phyloP scores from a whole-genome alignment of 108 stramenopile genomes.

The Fistulifera pelliculosa region DNA sequence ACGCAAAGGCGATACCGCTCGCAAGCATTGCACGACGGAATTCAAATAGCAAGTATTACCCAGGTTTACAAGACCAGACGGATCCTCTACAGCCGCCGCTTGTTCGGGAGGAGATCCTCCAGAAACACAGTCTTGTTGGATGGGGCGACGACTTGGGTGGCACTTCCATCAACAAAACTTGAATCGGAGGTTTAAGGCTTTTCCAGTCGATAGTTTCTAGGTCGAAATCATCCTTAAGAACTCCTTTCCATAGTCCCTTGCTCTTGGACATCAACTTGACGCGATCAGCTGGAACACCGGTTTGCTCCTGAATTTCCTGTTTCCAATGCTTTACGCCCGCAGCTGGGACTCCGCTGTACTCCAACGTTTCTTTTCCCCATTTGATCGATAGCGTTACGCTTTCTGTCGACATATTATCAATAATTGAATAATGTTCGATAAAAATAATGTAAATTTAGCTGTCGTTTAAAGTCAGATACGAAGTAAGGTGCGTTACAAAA shows the following conservation, averaged over 20 bases:
- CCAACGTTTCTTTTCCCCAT: slow-evolving; percentile 91
- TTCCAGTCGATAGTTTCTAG: slow-evolving; percentile 59
- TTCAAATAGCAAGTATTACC: slow-evolving; percentile 99
- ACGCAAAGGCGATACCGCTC: slow-evolving; percentile 80
- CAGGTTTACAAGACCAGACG: slow-evolving; percentile 92
- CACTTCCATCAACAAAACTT: slow-evolving; percentile 94
- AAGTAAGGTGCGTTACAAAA: too few relatives aligned
- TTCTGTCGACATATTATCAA: too few relatives aligned
- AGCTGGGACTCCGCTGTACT: slow-evolving; percentile 50
- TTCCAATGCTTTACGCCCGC: slow-evolving; percentile 79
- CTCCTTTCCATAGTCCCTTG: slow-evolving; percentile 90
- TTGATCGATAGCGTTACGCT: slow-evolving; percentile 33
- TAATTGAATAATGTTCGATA: too few relatives aligned
- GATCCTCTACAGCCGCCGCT: slow-evolving; percentile 82
- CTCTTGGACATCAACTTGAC: slow-evolving; percentile 97
- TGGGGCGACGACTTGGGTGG: slow-evolving; percentile 78
- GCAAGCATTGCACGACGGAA: slow-evolving; percentile 92
- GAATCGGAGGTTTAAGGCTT: slow-evolving; percentile 43
- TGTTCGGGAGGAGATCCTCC: slow-evolving; percentile 92
- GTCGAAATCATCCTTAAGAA: slow-evolving; percentile 89
- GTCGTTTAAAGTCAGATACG: too few relatives aligned
- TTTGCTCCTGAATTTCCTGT: slow-evolving; percentile 71
- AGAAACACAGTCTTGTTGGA: slow-evolving; percentile 84
- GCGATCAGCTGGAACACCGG: slow-evolving; percentile 89
- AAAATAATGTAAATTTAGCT: too few relatives aligned